Base-by-base conservation (phyloP, 768 basidiomycete genomes). In the Candolleomyces eurysporus region DNA sequence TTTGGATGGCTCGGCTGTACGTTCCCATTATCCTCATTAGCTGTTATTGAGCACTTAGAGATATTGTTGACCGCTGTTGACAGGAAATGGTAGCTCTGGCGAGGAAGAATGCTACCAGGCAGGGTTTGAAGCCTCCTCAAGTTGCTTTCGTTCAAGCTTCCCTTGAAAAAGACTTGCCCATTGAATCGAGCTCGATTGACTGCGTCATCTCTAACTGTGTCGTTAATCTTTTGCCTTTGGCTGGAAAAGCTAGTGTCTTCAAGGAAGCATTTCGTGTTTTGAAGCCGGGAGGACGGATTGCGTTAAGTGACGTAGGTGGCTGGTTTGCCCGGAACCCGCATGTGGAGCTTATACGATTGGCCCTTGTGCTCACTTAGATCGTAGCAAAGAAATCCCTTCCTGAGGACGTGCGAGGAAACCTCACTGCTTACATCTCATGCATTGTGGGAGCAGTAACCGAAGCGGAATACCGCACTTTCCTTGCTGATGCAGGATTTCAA, bases 151-250 rank as follows among this genome's bases (percentile, higher is more conserved):
- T 83, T 4, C 72, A 82, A 22, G 72, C 78, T 0, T 65, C 70
- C 1, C 67, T 84, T 26, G 75, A 76, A 0, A 76, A 79, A 21
- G 67, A 78, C 7, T 70, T 86, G 2, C 86, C 85, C 0, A 76
- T 87, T 57, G 68, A 72, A 46, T 75, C 80, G 5, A 68, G 74
- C 55, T 76, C 83, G 0, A 75, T 85, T 17, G 83, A 87, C 63
- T 85, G 82, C 60, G 71, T 88, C 16, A 63, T 85, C 7, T 85
- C 84, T 6, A 87, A 84, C 66, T 85, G 85, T 57, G 83, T 85
- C 3, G 69, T 86, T 66, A 84, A 85, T 65, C 68, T 84, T 2
- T 64, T 86, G 6, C 79, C 83, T 0, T 58, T 57, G 0, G 67
- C 72, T 13, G 79, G 76, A 2, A 86, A 83, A 64, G 68, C 64